Evolutionary conservation across 805 yeast species (phyloP).

Genomic region (Kodamaea fukazawae): DNA sequence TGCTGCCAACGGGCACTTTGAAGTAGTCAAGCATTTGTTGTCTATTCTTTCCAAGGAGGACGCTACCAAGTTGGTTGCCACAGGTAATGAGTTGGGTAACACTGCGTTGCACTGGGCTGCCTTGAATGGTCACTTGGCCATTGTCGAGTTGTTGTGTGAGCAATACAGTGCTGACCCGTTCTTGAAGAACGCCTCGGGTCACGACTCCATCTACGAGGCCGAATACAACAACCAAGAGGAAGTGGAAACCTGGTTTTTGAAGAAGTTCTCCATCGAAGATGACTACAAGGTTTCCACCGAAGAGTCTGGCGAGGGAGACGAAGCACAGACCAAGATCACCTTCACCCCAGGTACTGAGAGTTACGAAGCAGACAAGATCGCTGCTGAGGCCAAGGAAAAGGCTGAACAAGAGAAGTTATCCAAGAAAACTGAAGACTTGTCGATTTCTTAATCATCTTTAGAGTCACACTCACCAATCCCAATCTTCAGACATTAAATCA

Average conservation of each 20-base stretch:
- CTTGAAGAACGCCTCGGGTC: constrained; percentile 66
- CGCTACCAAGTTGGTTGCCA: constrained; percentile 32
- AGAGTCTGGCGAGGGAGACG: constrained; percentile 29
- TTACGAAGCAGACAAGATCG: constrained; percentile 39
- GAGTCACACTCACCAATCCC: neutral
- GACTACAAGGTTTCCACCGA: constrained; percentile 39
- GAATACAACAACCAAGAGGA: constrained; percentile 73
- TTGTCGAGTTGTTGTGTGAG: constrained; percentile 70
- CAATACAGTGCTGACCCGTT: constrained; percentile 79
- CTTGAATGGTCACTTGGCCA: constrained; percentile 74
- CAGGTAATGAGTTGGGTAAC: constrained; percentile 76
- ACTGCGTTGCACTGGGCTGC: constrained; percentile 98
- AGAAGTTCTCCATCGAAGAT: constrained; percentile 66
- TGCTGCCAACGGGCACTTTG: constrained; percentile 87
- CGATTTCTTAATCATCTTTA: neutral
- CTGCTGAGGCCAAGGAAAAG: constrained; percentile 41
- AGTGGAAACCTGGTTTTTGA: constrained; percentile 73
- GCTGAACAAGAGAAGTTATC: constrained; percentile 23
- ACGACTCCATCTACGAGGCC: constrained; percentile 87
- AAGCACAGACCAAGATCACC: constrained; percentile 37
- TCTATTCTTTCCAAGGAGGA: constrained; percentile 45
- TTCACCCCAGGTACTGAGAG: constrained; percentile 44
- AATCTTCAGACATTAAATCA: neutral
- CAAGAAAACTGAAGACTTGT: constrained; percentile 1
- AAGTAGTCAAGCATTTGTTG: constrained; percentile 60